Percentiles rank a stretch among this genome's conserved stretches.
Evolutionary conservation across 2,329 filamentous ascomycete genomes (phyloP).

Genomic region (Trichophyton verrucosum): DNA sequence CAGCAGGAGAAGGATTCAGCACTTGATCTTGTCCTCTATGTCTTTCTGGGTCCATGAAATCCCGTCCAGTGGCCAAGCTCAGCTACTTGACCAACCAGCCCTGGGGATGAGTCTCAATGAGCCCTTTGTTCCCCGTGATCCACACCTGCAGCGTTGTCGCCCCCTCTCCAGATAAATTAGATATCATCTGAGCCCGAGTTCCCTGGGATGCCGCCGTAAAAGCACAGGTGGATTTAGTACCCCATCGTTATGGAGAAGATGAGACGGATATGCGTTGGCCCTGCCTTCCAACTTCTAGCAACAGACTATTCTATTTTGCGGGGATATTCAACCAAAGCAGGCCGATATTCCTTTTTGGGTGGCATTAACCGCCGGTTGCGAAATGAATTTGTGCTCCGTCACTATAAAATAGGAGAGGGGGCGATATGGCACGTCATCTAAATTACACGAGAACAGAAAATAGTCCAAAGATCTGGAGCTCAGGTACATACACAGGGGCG

Average conservation of each 20-base stretch:
- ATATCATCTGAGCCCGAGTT: background rate
- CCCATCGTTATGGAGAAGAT: no score
- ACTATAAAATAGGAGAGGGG: background rate
- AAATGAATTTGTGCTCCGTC: background rate
- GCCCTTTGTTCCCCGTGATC: background rate
- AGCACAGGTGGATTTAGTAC: no score
- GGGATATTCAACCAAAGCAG: background rate
- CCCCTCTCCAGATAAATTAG: background rate
- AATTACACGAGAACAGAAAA: background rate
- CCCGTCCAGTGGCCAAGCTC: background rate
- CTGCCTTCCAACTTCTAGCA: background rate
- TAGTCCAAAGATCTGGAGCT: background rate
- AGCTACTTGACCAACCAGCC: background rate
- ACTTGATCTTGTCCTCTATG: background rate
- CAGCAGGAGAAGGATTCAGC: background rate
- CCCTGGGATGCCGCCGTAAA: background rate
- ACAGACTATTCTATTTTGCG: background rate
- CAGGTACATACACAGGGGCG: background rate
- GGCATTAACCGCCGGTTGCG: background rate
- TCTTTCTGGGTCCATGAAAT: background rate
- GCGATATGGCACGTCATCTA: background rate
- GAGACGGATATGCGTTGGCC: background rate
- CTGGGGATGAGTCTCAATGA: background rate
- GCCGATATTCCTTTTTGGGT: background rate
- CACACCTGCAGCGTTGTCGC: background rate